Evolutionary conservation across 2,329 filamentous ascomycete species (phyloP).

Genomic region (Thelonectria blattea): DNA sequence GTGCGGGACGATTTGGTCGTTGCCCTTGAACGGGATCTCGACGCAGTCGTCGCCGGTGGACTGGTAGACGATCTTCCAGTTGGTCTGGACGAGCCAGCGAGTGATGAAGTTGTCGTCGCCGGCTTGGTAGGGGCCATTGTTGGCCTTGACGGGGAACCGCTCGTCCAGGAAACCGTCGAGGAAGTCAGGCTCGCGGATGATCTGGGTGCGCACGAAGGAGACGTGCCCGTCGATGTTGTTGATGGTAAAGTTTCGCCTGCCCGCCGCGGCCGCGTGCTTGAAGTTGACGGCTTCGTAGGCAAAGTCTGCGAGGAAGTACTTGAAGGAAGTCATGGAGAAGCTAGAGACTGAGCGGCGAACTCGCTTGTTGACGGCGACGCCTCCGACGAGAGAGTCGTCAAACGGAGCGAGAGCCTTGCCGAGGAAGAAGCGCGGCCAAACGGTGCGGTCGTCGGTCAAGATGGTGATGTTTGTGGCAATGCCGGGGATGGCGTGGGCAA

Average conservation of each 20-base stretch:
- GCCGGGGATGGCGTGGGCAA: slow-evolving; percentile 19
- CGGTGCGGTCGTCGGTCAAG: slow-evolving; percentile 23
- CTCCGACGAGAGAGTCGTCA: slow-evolving; percentile 1
- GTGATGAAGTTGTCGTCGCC: slow-evolving; percentile 27
- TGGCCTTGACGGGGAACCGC: slow-evolving; percentile 13
- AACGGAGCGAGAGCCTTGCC: slow-evolving; percentile 19
- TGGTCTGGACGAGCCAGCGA: slow-evolving; percentile 20
- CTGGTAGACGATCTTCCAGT: slow-evolving; percentile 16
- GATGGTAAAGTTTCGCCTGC: neutral
- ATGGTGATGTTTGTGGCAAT: slow-evolving; percentile 12
- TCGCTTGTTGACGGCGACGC: slow-evolving; percentile 21
- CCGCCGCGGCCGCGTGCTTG: slow-evolving; percentile 1
- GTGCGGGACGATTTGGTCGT: slow-evolving; percentile 11
- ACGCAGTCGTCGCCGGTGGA: slow-evolving; percentile 4
- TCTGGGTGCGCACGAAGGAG: slow-evolving; percentile 15
- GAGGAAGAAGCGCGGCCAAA: slow-evolving; percentile 24
- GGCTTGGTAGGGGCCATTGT: slow-evolving; percentile 12
- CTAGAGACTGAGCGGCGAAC: neutral
- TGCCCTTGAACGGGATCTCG: neutral
- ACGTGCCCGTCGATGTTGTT: slow-evolving; percentile 24
- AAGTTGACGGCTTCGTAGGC: slow-evolving; percentile 12
- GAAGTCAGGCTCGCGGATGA: slow-evolving; percentile 3
- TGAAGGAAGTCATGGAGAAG: slow-evolving; percentile 4
- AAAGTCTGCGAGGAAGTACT: slow-evolving; percentile 13
- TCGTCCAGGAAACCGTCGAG: slow-evolving; percentile 20